phyloP scores from a whole-genome alignment of 2,329 filamentous ascomycete genomes.

The Alternaria solani region DNA sequence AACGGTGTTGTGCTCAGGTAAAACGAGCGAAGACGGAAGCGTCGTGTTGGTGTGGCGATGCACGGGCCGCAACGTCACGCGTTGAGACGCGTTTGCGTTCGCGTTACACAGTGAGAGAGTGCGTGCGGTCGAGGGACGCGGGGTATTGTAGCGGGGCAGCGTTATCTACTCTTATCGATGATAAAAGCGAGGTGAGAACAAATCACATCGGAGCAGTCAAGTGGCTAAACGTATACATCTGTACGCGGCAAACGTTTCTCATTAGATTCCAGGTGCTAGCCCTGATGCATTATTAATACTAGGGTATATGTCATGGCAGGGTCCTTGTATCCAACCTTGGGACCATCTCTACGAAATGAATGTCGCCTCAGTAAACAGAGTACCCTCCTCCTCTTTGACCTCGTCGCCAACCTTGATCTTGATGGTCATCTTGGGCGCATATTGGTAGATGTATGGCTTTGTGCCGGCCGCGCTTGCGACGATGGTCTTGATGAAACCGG shows the following conservation, averaged over 20 bases:
- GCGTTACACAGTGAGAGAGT: constrained; percentile 24
- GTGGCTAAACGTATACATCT: not conserved
- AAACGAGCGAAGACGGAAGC: not conserved
- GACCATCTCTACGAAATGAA: constrained; percentile 76
- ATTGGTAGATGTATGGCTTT: constrained; percentile 99
- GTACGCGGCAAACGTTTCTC: constrained; percentile 21
- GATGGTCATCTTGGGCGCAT: constrained; percentile 73
- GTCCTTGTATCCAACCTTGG: constrained; percentile 24
- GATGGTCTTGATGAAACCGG: constrained; percentile 93
- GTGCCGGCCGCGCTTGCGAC: constrained; percentile 88
- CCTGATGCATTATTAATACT: constrained; percentile 49
- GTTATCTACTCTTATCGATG: not conserved
- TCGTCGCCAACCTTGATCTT: constrained; percentile 87
- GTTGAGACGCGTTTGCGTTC: constrained; percentile 22
- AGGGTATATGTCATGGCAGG: constrained; percentile 34
- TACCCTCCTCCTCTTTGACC: constrained; percentile 79
- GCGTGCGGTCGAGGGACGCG: constrained; percentile 4
- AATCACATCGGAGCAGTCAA: not conserved
- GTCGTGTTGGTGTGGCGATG: not conserved
- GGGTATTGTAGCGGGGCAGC: constrained; percentile 5
- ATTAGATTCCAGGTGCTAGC: constrained; percentile 49
- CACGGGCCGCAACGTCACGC: constrained; percentile 11
- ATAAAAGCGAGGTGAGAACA: not conserved
- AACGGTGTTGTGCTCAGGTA: constrained; percentile 4
- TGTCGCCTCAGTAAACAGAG: constrained; percentile 88